Base-by-base conservation (phyloP, 208 protist species). In the Phytomonas sp. region DNA sequence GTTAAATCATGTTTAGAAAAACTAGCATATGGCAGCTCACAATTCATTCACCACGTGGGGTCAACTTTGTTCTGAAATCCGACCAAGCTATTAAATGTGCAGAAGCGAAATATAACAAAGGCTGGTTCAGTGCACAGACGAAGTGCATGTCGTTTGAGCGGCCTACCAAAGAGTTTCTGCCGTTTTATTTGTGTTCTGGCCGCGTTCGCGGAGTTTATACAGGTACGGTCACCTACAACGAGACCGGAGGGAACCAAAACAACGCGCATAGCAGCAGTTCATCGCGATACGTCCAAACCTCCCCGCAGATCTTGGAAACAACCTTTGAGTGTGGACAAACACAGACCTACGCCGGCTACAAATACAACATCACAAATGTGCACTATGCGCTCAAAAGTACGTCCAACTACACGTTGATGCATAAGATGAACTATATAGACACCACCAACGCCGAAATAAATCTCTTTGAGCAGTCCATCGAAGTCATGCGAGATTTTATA, bases 331-430 rank as follows among this genome's bases (percentile, higher is more conserved):
- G 81, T 32, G 91, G 92, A 63, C 77, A 75, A 60, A 94, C 88
- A 34, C 91, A 96, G 72, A 77, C 92, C 34, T 96, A 96, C 76
- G 91, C 84, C 0, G 91, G 91, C 1, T 96, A 93, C 79, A 96
- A 96, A 83, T 96, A 96, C 79, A 93, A 94, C 74, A 89, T 92
- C 72, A 34, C 29, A 60, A 82, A 96, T 75, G 80, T 94, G 3
- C 84, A 96, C 61, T 72, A 43, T 28, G 84, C 84, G 11, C 79
- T 94, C 43, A 69, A 80, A 28, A 82, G 69, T 43, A 87, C 93
- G 68, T 72, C 73, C 60, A 80, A 82, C 32, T 73, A 84, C 2
- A 69, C 89, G 56, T 68, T 79, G 30, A 62, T 93, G 74, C 60
- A 71, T 23, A 88, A 88, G 67, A 87, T 93, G 78, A 66, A 64